phyloP scores from a whole-genome alignment of 2,329 filamentous ascomycete species.

The Aureobasidium mangrovei region DNA sequence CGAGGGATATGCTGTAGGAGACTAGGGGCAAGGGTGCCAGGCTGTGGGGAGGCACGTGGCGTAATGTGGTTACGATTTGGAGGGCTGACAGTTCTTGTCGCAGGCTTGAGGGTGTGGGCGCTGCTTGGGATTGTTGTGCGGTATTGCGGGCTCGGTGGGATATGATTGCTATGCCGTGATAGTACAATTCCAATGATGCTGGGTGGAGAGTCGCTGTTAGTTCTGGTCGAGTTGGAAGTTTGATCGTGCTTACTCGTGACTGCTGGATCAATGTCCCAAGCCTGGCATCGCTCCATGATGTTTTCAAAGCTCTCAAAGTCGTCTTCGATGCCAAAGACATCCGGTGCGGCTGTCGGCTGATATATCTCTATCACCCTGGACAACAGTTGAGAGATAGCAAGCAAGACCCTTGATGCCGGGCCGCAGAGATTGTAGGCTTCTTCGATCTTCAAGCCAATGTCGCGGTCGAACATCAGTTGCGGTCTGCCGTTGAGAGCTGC shows the following conservation, averaged over 20 bases:
- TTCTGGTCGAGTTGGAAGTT: background rate
- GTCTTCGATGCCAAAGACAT: conserved; percentile 40
- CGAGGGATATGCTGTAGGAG: conserved; percentile 47
- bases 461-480: conserved; percentile 39
- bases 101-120: conserved; percentile 37
- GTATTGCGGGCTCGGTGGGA: conserved; percentile 43
- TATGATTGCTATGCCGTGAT: conserved; percentile 48
- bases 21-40: conserved; percentile 47
- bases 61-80: conserved; percentile 43
- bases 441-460: conserved; percentile 7
- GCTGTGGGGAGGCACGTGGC: conserved; percentile 35
- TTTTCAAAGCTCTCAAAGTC: conserved; percentile 39
- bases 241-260: conserved; percentile 26
- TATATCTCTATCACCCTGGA: conserved; percentile 42
- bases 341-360: conserved; percentile 32
- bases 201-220: conserved; percentile 18
- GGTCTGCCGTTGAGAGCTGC: conserved; percentile 40
- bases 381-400: conserved; percentile 36
- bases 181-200: conserved; percentile 46
- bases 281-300: conserved; percentile 32
- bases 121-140: conserved; percentile 32
- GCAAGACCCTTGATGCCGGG: conserved; percentile 41
- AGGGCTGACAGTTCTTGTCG: conserved; percentile 49
- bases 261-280: conserved; percentile 29
- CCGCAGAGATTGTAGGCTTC: conserved; percentile 19